Evolutionary conservation across 352 stramenopile genomes (phyloP), one percentile per base, ranked within the genome.

Genomic region (Phytophthora palmivora): DNA sequence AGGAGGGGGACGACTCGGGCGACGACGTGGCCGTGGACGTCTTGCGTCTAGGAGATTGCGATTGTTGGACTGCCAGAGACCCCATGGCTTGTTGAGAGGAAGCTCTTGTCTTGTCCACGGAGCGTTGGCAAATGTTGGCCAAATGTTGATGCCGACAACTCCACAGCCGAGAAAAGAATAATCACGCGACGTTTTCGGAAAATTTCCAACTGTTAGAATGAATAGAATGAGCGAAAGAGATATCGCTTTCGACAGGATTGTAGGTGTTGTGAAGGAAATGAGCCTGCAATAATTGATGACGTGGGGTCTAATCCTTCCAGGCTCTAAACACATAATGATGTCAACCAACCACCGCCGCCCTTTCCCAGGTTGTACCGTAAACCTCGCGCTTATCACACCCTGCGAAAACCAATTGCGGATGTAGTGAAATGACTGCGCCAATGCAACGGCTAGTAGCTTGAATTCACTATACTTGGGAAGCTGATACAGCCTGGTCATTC

Each of bases 61-160:
- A 58, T 39, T 72, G 69, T 46, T 77, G 26, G 42, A 74, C 42
- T 71, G 67, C 57, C 48, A 73, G 44, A 15, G 47, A 18, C 9
- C 61, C 61, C 55, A 67, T 64, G 22, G 46, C 38, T 51, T 59
- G 26, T 41, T 30, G 46, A 22, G 33, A 53, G 42, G 14, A 11
- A 30, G 30, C 22, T 16, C 14, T 45, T n/a, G 51, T 56, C 36
- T 58, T 52, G 47, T 66, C 39, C 33, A 47, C 51, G 37, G 22
- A 52, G 47, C 34, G 42, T 74, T 77, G 53, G 49, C 49, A 56
- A 77, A 70, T 77, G 69, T 73, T 73, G 58, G 61, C 46, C 47
- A 48, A 74, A 74, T 76, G 67, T 72, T 78, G 66, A 78, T 72
- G 70, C 52, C 48, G 56, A 65, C 70, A 47, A 67, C 22, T 30